Conservation (phyloP, 148 eudicot species). For the Dianthus caryophyllus region DNA sequence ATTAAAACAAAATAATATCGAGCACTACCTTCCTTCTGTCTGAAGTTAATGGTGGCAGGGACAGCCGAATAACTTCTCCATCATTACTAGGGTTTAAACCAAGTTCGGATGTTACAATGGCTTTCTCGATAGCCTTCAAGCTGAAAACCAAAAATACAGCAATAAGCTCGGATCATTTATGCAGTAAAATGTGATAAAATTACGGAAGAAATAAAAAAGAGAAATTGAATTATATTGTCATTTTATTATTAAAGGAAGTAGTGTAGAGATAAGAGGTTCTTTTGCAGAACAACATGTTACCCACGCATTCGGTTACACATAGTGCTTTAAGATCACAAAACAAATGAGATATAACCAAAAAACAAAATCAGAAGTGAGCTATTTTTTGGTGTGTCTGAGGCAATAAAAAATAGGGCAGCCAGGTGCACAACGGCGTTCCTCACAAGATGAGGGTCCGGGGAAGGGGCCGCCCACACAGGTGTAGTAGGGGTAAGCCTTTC, state of each 20-base stretch:
- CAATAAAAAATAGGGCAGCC: neutral
- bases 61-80: conserved; percentile 83
- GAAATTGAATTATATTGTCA: neutral
- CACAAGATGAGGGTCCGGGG: no score
- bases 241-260: neutral
- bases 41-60: conserved; percentile 81
- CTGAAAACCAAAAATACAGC: conserved; percentile 40
- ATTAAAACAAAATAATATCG: neutral
- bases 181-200: neutral
- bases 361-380: neutral
- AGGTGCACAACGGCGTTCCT: no score
- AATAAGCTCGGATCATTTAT: conserved; percentile 14
- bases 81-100: conserved; percentile 89
- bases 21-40: conserved; percentile 84
- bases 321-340: neutral
- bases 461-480: no score
- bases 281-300: neutral
- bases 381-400: neutral
- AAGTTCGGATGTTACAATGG: conserved; percentile 74
- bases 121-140: conserved; percentile 92
- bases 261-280: neutral
- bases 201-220: neutral
- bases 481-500: no score
- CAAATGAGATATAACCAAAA: neutral
- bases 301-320: neutral